Evolutionary conservation across 805 yeast species (phyloP), one percentile per base, ranked within the genome.

Genomic region (Sugiyamaella mastotermitis): DNA sequence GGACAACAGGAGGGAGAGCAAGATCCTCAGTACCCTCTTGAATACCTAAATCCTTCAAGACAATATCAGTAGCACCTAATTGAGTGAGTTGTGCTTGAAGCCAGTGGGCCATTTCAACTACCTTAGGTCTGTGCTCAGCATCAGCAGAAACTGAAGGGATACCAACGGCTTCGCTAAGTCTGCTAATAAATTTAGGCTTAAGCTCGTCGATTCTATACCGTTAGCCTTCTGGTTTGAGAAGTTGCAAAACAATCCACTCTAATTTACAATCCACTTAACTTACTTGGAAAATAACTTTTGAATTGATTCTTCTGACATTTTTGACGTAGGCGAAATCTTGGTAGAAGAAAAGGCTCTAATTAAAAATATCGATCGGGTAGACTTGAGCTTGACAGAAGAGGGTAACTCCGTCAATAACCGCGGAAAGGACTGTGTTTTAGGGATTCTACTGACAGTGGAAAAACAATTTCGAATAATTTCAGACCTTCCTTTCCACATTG

Each of bases 61-160:
- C 81, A 53, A 92, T 77, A 56, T 87, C 96, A 33, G 74, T 61
- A 46, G 88, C 94, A 15, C 94, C 96, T 42, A 92, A 71, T 4
- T 59, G 57, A 37, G 66, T 70, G 55, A 92, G 72, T 64, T 90
- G 87, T 4, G 62, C 60, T 40, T 74, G 77, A 42, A 92, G 67
- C 62, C 83, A 92, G 34, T 83, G 73, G 25, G 94, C 94, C 84
- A 94, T 92, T 39, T 78, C 80, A 45, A 86, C 79, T 32, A 92
- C 97, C 57, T 81, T 69, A 20, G 94, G 92, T 63, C 99, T 83
- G 50, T 85, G 72, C 9, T 78, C 61, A 56, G 87, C 94, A 58
- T 92, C 98, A 28, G 85, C 78, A 4, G 97, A 87, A 32, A 92
- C 97, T 7, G 97, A 88, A 33, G 95, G 94, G 51, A 90, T 92